phyloP scores from a whole-genome alignment of 1,284 basidiomycete genomes.

The Apiotrichum domesticum region DNA sequence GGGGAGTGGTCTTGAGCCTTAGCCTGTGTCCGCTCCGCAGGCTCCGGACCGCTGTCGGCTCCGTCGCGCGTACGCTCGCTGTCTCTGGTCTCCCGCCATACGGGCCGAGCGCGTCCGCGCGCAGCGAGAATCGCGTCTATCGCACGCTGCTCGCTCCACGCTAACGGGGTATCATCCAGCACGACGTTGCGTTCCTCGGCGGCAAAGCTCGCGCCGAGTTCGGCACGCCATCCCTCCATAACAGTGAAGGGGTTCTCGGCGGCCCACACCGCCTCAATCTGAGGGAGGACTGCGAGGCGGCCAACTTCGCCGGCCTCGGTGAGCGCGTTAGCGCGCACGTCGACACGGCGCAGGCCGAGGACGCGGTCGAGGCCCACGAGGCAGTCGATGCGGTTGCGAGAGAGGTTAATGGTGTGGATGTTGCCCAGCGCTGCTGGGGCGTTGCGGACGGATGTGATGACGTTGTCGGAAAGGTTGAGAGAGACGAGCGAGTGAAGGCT shows the following conservation, averaged over 20 bases:
- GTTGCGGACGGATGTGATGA: conserved; percentile 90
- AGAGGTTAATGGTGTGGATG: conserved; percentile 67
- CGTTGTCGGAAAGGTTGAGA: conserved; percentile 87
- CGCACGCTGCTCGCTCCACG: conserved; percentile 59
- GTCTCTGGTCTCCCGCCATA: too few relatives aligned
- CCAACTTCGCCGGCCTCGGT: conserved; percentile 81
- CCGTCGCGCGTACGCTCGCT: background rate
- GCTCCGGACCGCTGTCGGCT: too few relatives aligned
- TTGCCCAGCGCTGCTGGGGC: conserved; percentile 77
- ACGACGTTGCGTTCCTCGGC: conserved; percentile 62
- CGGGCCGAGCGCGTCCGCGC: background rate
- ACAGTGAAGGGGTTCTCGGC: conserved; percentile 60
- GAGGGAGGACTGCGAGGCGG: conserved; percentile 69
- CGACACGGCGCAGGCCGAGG: conserved; percentile 73
- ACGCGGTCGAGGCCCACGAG: conserved; percentile 89
- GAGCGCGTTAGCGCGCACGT: conserved; percentile 75
- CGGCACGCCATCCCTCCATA: conserved; percentile 61
- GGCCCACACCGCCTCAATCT: conserved; percentile 69
- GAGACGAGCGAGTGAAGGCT: conserved; percentile 69
- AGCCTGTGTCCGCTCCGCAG: background rate
- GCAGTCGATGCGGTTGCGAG: conserved; percentile 81
- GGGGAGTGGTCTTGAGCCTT: background rate
- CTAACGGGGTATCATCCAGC: conserved; percentile 67
- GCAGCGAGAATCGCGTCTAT: conserved; percentile 4
- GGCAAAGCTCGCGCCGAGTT: conserved; percentile 74